phyloP scores from a whole-genome alignment of 1,139 yeast genomes.

The Yamadazyma epiphylla region DNA sequence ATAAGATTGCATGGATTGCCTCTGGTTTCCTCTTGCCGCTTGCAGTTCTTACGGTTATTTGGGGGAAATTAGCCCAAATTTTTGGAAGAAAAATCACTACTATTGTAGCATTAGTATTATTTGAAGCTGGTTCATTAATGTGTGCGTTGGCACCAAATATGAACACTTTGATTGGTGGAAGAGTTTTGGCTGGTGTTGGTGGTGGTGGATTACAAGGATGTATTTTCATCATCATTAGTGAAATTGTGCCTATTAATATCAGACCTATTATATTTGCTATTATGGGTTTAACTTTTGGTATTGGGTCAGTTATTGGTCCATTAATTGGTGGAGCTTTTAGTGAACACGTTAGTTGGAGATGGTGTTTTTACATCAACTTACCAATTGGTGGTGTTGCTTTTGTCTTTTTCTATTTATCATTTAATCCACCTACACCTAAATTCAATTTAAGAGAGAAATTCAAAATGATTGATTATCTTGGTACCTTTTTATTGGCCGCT shows the following conservation, averaged over 20 bases:
- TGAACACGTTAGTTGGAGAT: constrained; percentile 54
- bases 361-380: constrained; percentile 65
- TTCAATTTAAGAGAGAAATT: constrained; percentile 24
- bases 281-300: constrained; percentile 33
- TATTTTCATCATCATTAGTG: constrained; percentile 24
- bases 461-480: constrained; percentile 45
- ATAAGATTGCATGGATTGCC: constrained; percentile 57
- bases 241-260: constrained; percentile 25
- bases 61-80: constrained; percentile 42
- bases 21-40: constrained; percentile 52
- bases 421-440: constrained; percentile 31
- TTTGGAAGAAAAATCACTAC: constrained; percentile 44
- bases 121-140: constrained; percentile 37
- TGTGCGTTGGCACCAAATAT: constrained; percentile 33
- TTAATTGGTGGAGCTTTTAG: constrained; percentile 53
- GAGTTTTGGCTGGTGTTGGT: constrained; percentile 29
- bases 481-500: constrained; percentile 42
- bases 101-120: constrained; percentile 28
- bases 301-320: constrained; percentile 57
- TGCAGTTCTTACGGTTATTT: constrained; percentile 33
- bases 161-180: constrained; percentile 36
- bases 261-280: constrained; percentile 33
- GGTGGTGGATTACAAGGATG: constrained; percentile 29
- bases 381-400: constrained; percentile 36
- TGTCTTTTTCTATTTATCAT: constrained; percentile 20